Evolutionary conservation across 805 yeast species (phyloP).

Genomic region (Spathaspora passalidarum): DNA sequence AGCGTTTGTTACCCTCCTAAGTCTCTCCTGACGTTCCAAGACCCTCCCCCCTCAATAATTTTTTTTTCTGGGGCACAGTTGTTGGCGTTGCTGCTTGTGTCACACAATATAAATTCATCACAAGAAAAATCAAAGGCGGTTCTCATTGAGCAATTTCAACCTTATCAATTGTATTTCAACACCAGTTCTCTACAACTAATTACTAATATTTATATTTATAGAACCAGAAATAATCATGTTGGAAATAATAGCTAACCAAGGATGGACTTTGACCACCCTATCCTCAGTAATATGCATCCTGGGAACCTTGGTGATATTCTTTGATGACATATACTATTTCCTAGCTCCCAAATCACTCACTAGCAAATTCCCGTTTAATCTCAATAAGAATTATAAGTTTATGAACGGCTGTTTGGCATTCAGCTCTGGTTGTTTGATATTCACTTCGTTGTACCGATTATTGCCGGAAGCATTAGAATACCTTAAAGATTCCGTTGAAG

Average conservation of each 20-base stretch:
- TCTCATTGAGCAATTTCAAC: too few species aligned
- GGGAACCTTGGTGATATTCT: conserved; percentile 67
- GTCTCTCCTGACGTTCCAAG: too few species aligned
- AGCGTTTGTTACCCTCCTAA: too few species aligned
- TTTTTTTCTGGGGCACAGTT: too few species aligned
- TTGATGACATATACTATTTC: conserved; percentile 51
- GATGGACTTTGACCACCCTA: conserved; percentile 63
- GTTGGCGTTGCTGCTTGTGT: too few species aligned
- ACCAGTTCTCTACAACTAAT: too few species aligned
- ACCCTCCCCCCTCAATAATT: too few species aligned
- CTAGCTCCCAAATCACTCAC: conserved; percentile 41
- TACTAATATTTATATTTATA: too few species aligned
- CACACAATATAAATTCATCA: too few species aligned
- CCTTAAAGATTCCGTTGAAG: conserved; percentile 16
- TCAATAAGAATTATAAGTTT: conserved; percentile 59
- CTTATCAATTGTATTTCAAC: too few species aligned
- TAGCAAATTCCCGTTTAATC: conserved; percentile 42
- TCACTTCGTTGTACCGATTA: conserved; percentile 74
- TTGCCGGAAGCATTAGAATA: conserved; percentile 65
- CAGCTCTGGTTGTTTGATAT: conserved; percentile 76
- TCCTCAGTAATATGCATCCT: conserved; percentile 68
- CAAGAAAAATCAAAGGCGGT: too few species aligned
- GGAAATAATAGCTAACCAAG: conserved; percentile 29
- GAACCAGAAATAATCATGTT: background rate
- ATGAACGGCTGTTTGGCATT: conserved; percentile 73